These are phyloP conservation scores for Starmerella sirachaensis DNA, from an alignment of 805 yeast genomes.

Conservation along the genomic window DNA sequence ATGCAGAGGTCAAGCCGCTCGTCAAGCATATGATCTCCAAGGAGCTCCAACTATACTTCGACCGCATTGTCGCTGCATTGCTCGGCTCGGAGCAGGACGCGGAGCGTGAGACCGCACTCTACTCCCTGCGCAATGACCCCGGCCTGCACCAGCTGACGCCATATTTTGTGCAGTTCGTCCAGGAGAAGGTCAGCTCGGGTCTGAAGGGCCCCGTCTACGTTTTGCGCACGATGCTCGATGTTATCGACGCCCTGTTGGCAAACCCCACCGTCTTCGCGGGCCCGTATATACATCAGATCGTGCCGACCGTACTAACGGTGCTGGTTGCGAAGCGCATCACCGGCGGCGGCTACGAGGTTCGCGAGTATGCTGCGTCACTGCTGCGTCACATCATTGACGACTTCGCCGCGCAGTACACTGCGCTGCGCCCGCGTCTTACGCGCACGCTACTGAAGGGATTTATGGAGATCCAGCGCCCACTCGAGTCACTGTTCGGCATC, in stretches of 20 bases:
- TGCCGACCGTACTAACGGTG: conserved; percentile 91
- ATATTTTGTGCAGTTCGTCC: conserved; percentile 87
- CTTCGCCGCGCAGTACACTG: conserved; percentile 75
- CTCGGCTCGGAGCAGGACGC: conserved; percentile 30
- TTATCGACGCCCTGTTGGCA: conserved; percentile 68
- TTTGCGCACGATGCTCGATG: conserved; percentile 75
- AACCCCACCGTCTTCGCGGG: conserved; percentile 81
- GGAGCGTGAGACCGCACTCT: conserved; percentile 67
- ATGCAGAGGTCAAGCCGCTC: conserved; percentile 65
- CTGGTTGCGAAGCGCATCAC: conserved; percentile 72
- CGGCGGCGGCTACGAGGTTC: conserved; percentile 42
- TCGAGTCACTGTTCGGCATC: conserved; percentile 88
- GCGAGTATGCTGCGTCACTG: conserved; percentile 80
- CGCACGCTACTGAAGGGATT: conserved; percentile 86
- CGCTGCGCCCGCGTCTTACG: conserved; percentile 85
- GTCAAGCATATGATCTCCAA: conserved; percentile 92
- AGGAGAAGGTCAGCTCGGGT: conserved; percentile 87
- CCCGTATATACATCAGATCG: conserved; percentile 89
- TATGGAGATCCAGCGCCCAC: conserved; percentile 67
- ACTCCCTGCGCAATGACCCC: conserved; percentile 78
- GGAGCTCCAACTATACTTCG: conserved; percentile 86
- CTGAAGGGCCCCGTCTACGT: conserved; percentile 46
- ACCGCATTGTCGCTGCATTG: conserved; percentile 73
- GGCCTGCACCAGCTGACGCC: conserved; percentile 96
- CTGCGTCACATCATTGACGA: conserved; percentile 64